Evolutionary conservation across 768 basidiomycete genomes (phyloP), one percentile per base, ranked within the genome.

Genomic region (Suillus occidentalis): DNA sequence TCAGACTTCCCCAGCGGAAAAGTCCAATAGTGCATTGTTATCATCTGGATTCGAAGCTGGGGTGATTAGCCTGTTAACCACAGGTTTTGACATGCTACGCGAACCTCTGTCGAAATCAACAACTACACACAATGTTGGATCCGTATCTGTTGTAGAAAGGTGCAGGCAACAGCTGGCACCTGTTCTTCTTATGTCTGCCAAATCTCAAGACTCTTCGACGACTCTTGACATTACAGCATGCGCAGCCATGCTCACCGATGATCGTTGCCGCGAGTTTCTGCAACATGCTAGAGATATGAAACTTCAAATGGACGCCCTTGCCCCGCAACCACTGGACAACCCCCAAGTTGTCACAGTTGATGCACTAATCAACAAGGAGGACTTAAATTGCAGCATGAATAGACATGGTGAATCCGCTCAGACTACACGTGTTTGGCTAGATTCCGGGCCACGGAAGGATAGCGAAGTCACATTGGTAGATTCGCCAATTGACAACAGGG

Each of bases 401-500:
- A 66, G 63, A 20, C 65, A 47, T 57, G 62, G 67, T n/a, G 18
- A 47, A 22, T 68, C 66, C 65, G 58, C 62, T 14, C 70, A 63
- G n/a, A 67, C 50, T 50, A 63, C 67, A 6, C 69, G 66, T 65
- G 62, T 50, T 66, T 66, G 70, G 64, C 65, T 66, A 62, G 31
- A 42, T 63, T 72, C 70, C 4, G 53, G 36, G 37, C 66, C 69
- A 61, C 60, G 71, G 60, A 67, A 55, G 53, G 75, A 76, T 56
- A 70, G 72, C 60, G 75, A 75, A 45, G 61, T 64, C 62, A 71
- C 74, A 1, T 60, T 72, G 43, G 68, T 71, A 58, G 75, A 74
- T 57, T 60, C 57, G 40, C 22, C 64, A 2, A 60, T 55, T 18
- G 43, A 45, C 14, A 18, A 20, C 40, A 31, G 42, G 18, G 25